Percentiles rank a stretch among this genome's conserved stretches.
These are phyloP conservation scores for Juglanconis sp. DNA, from an alignment of 2,329 filamentous ascomycete genomes.

Conservation along the genomic window DNA sequence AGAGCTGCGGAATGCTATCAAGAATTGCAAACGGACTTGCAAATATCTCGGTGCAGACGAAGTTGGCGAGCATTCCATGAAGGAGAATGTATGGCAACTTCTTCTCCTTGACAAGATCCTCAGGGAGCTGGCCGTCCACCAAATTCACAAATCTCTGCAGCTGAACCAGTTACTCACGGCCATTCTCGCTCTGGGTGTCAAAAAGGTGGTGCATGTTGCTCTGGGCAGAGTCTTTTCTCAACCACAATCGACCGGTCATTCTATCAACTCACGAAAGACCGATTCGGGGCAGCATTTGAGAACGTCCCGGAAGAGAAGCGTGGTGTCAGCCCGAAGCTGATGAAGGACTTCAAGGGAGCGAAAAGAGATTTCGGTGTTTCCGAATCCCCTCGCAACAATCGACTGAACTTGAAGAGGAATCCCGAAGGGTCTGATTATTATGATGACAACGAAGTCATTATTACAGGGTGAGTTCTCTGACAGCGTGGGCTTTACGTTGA, in stretches of 20 bases:
- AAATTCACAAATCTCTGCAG: not conserved
- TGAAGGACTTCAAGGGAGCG: not conserved
- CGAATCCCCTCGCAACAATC: not conserved
- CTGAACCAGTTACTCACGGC: not conserved
- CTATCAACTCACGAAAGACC: not conserved
- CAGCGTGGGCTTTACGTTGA: not conserved
- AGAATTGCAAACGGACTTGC: not conserved
- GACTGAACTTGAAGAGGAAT: not conserved
- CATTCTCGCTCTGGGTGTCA: not conserved
- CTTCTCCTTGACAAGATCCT: not conserved
- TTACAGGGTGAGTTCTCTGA: not conserved
- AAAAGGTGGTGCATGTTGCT: not conserved
- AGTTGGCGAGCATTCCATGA: not conserved
- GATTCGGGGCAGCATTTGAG: not conserved
- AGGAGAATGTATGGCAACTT: conserved; percentile 1
- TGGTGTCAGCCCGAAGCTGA: not conserved
- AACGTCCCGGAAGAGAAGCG: not conserved
- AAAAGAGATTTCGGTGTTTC: conserved; percentile 2
- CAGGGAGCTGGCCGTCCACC: not conserved
- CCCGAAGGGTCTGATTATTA: not conserved
- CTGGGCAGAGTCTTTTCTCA: not conserved
- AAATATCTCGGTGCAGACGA: not conserved
- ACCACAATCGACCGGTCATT: conserved; percentile 3
- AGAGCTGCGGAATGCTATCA: not conserved
- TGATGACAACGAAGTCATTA: conserved; percentile 4